These are phyloP conservation scores for Apiotrichum porosum DNA, from an alignment of 1,284 basidiomycete genomes.

Conservation along the genomic window DNA sequence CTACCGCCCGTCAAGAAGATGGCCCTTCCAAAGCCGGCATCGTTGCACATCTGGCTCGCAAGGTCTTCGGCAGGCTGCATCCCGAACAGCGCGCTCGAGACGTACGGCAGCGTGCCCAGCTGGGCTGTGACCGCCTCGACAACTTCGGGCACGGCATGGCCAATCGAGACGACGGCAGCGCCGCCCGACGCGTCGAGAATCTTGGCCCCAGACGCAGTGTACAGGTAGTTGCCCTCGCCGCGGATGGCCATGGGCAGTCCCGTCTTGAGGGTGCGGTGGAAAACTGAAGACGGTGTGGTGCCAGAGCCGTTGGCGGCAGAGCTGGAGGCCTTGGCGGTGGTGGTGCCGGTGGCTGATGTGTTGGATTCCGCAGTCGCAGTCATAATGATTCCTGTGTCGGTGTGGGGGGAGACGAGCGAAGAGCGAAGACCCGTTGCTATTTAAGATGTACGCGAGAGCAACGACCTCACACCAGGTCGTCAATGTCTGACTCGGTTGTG, in stretches of 20 bases:
- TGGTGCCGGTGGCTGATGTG: not conserved
- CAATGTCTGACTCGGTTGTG: no score
- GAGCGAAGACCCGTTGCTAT: no score
- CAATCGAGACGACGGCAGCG: conserved; percentile 74
- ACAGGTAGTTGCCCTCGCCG: conserved; percentile 28
- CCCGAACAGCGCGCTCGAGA: conserved; percentile 18
- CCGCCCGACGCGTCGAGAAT: conserved; percentile 56
- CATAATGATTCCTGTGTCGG: no score
- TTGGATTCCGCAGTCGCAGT: no score
- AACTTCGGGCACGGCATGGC: conserved; percentile 62
- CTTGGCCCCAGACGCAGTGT: conserved; percentile 16
- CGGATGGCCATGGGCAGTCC: conserved; percentile 18
- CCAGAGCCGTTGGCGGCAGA: not conserved
- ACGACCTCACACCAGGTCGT: no score
- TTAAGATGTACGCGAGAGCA: no score
- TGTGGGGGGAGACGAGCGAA: no score
- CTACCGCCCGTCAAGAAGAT: conserved; percentile 24
- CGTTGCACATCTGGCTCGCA: conserved; percentile 61
- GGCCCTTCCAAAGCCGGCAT: conserved; percentile 25
- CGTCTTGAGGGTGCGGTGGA: conserved; percentile 22
- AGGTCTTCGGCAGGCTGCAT: conserved; percentile 23
- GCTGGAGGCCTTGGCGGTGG: not conserved
- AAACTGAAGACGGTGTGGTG: conserved; percentile 5
- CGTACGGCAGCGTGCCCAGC: conserved; percentile 59
- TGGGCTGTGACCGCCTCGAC: conserved; percentile 49